These are phyloP conservation scores for Penicillium crystallinum DNA, from an alignment of 495 filamentous ascomycete species.

Conservation along the genomic window DNA sequence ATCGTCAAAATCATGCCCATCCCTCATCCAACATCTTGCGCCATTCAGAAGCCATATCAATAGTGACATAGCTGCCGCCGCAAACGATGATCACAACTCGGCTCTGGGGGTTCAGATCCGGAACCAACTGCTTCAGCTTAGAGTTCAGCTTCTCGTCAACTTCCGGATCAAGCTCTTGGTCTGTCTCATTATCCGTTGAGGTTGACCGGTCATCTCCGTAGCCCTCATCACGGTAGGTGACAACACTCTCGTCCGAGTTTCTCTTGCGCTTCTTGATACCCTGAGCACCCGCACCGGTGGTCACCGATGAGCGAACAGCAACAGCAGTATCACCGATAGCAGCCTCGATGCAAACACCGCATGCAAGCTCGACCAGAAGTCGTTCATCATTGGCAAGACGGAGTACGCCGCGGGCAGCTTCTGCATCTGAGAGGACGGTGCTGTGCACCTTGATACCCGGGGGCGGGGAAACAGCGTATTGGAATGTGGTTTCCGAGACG, in stretches of 20 bases:
- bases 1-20: slow-evolving; percentile 26
- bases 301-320: slow-evolving; percentile 11
- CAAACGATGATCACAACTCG: slow-evolving; percentile 85
- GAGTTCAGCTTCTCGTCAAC: slow-evolving; percentile 25
- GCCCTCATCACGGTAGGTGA: slow-evolving; percentile 29
- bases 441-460: slow-evolving; percentile 51
- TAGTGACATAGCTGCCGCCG: slow-evolving; percentile 71
- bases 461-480: slow-evolving; percentile 47
- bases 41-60: slow-evolving; percentile 62
- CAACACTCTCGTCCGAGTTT: slow-evolving; percentile 4
- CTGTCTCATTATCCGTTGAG: slow-evolving; percentile 30
- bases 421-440: slow-evolving; percentile 67
- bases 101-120: slow-evolving; percentile 49
- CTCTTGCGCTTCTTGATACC: slow-evolving; percentile 36
- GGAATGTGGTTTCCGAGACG: slow-evolving; percentile 69
- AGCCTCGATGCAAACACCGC: slow-evolving; percentile 70
- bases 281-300: slow-evolving; percentile 15
- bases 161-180: slow-evolving; percentile 20
- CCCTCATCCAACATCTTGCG: slow-evolving; percentile 42
- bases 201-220: slow-evolving; percentile 39
- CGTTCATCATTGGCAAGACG: slow-evolving; percentile 77
- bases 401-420: slow-evolving; percentile 72
- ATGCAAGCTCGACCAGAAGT: slow-evolving; percentile 74
- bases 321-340: slow-evolving; percentile 37
- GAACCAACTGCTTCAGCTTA: slow-evolving; percentile 56